phyloP scores from a whole-genome alignment of 768 basidiomycete genomes.

The Tubosaeta sp. region DNA sequence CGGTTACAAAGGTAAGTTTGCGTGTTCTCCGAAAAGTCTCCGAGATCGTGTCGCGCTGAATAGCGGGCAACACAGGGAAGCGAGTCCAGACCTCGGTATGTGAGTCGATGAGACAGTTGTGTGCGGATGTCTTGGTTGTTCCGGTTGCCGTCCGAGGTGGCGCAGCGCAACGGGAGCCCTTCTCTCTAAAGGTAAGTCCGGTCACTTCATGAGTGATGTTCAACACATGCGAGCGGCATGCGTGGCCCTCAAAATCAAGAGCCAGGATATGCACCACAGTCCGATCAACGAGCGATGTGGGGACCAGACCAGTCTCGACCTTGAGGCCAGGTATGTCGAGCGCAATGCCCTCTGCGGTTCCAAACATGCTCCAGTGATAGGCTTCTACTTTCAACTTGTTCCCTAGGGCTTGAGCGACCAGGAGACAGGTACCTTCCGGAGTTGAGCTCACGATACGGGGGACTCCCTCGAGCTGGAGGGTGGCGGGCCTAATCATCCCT shows the following conservation, averaged over 20 bases:
- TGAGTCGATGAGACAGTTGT: slow-evolving; percentile 53
- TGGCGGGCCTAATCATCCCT: too few relatives aligned
- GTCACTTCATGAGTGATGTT: slow-evolving; percentile 52
- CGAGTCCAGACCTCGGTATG: slow-evolving; percentile 30
- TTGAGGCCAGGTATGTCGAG: slow-evolving; percentile 30
- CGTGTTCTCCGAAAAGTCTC: slow-evolving; percentile 26
- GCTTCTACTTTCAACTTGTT: slow-evolving; percentile 13
- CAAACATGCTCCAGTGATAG: slow-evolving; percentile 57
- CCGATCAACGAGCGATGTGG: slow-evolving; percentile 47
- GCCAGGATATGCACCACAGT: slow-evolving; percentile 40
- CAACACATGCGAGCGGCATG: slow-evolving; percentile 42
- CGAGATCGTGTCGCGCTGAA: slow-evolving; percentile 41
- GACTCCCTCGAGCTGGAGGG: too few relatives aligned
- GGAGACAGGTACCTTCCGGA: too few relatives aligned
- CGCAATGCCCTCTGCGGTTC: slow-evolving; percentile 41
- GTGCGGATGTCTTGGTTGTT: slow-evolving; percentile 19
- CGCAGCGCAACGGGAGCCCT: slow-evolving; percentile 20
- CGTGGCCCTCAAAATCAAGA: slow-evolving; percentile 31
- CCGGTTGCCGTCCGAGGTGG: not conserved
- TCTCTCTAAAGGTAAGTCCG: slow-evolving; percentile 51
- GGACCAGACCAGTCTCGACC: slow-evolving; percentile 16
- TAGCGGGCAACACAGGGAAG: slow-evolving; percentile 49
- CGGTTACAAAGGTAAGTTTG: slow-evolving; percentile 42
- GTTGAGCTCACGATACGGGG: too few relatives aligned
- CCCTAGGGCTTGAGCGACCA: too few relatives aligned